Evolutionary conservation across 2,329 filamentous ascomycete species (phyloP).

Genomic region (Coniochaeta sp.): DNA sequence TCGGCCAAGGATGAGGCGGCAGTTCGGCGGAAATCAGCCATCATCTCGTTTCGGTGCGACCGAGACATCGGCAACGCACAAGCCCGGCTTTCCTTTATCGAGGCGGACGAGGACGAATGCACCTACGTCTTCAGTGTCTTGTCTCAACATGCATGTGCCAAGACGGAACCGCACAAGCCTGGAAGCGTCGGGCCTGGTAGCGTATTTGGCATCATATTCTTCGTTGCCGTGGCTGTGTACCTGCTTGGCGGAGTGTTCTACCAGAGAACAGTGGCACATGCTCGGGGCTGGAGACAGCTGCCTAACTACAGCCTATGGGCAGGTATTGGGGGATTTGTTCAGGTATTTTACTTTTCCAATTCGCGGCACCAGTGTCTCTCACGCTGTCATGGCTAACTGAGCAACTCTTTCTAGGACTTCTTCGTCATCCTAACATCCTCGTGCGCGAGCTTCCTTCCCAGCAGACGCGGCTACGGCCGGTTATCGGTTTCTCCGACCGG

Average conservation of each 20-base stretch:
- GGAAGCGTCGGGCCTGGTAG: slow-evolving; percentile 63
- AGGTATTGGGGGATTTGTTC: slow-evolving; percentile 75
- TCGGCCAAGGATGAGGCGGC: slow-evolving; percentile 21
- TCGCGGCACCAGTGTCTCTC: background rate
- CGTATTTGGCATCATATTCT: slow-evolving; percentile 81
- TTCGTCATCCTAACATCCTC: slow-evolving; percentile 63
- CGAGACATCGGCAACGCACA: slow-evolving; percentile 62
- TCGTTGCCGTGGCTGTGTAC: slow-evolving; percentile 75
- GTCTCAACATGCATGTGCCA: slow-evolving; percentile 71
- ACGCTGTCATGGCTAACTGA: slow-evolving; percentile 4
- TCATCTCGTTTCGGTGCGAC: slow-evolving; percentile 91
- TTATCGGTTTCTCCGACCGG: slow-evolving; percentile 48
- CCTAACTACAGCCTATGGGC: slow-evolving; percentile 94
- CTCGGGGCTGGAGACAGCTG: slow-evolving; percentile 88
- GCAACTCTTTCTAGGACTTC: slow-evolving; percentile 40
- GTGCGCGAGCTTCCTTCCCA: slow-evolving; percentile 58
- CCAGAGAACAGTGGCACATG: slow-evolving; percentile 88
- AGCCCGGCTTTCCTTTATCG: slow-evolving; percentile 75
- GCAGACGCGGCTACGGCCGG: slow-evolving; percentile 58
- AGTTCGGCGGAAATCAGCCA: slow-evolving; percentile 62
- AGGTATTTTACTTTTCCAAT: slow-evolving; percentile 49
- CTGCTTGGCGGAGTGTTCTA: slow-evolving; percentile 90
- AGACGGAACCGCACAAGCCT: slow-evolving; percentile 61
- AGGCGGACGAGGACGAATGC: slow-evolving; percentile 77
- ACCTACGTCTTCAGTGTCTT: slow-evolving; percentile 93